Evolutionary conservation across 495 filamentous ascomycete genomes (phyloP), one percentile per base, ranked within the genome.

Genomic region (Xylaria cubensis): DNA sequence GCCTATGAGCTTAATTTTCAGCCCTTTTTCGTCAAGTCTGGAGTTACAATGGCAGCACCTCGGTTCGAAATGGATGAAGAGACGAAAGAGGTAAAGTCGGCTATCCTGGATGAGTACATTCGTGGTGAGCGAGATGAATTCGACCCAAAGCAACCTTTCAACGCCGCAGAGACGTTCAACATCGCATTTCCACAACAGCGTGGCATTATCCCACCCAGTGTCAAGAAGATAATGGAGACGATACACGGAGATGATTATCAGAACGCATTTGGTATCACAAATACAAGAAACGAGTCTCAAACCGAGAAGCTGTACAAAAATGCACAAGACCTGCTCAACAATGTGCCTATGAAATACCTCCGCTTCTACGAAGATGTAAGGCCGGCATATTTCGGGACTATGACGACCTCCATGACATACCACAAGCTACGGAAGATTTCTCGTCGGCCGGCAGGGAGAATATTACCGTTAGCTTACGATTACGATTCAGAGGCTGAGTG

Each of bases 401-500:
- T 90, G 70, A 93, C 93, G 4, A 89, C 81, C 0, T 73, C 72
- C 0, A 82, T 87, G 8, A 77, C 76, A 6, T 62, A 74, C 13
- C 69, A 73, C 41, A 81, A 80, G 26, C 85, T 91, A 6, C 74
- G 77, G 12, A 90, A 84, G 70, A 76, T 97, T 4, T 89, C 90
- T n/a, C 86, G 92, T 4, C 93, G 91, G 46, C 94, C 96, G 0
- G 89, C 90, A 64, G 78, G 85, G 39, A 88, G 87, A 53, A 74
- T 96, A 8, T 90, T 92, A 4, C 86, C 91, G 4, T 86, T 90
- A n/a, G 85, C 97, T 76, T 98, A 99, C 79, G 94, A 96, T 72
- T 97, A 98, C 75, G 96, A 98, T 76, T 98, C 95, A 0, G 96
- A 99, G 79, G 95, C 92, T 0, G 97, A 98, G 81, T 99, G 96